These are phyloP conservation scores for Cyclanthera cordifolia DNA, from an alignment of 306 rosid genomes.

Conservation along the genomic window DNA sequence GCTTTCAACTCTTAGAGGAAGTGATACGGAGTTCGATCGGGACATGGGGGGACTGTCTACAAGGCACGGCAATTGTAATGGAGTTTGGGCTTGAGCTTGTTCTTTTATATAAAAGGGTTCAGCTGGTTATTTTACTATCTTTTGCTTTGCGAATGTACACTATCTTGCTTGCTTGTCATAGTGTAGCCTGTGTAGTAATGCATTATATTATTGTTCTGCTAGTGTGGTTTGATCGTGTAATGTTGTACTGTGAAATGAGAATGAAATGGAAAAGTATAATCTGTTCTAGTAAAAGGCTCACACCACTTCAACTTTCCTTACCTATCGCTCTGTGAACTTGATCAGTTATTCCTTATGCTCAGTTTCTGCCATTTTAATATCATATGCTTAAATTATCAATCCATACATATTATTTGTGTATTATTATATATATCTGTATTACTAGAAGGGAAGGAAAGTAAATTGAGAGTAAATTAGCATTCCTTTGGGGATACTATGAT, in stretches of 20 bases:
- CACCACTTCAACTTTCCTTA: background rate
- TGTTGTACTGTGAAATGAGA: constrained; percentile 20
- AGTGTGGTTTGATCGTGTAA: constrained; percentile 25
- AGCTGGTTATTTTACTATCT: constrained; percentile 28
- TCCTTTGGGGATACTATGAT: too few species aligned
- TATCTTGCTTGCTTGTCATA: constrained; percentile 25
- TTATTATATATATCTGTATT: too few species aligned
- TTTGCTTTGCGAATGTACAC: constrained; percentile 23
- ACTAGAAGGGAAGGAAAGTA: too few species aligned
- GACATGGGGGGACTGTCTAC: constrained; percentile 17
- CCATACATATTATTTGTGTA: background rate
- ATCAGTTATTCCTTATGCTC: background rate
- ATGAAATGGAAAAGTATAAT: constrained; percentile 14
- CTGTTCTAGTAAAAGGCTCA: background rate
- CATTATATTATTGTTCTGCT: constrained; percentile 6
- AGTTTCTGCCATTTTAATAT: background rate
- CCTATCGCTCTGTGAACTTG: background rate
- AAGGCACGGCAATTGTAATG: constrained; percentile 12
- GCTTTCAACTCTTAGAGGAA: constrained; percentile 44
- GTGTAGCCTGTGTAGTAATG: constrained; percentile 30
- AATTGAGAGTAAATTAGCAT: too few species aligned
- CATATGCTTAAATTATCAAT: background rate
- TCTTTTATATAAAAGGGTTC: constrained; percentile 18
- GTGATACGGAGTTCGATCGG: constrained; percentile 23
- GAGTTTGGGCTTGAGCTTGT: background rate